Evolutionary conservation across 2,329 filamentous ascomycete species (phyloP), one percentile per base, ranked within the genome.

Genomic region (Scopulariopsis brevicaulis): DNA sequence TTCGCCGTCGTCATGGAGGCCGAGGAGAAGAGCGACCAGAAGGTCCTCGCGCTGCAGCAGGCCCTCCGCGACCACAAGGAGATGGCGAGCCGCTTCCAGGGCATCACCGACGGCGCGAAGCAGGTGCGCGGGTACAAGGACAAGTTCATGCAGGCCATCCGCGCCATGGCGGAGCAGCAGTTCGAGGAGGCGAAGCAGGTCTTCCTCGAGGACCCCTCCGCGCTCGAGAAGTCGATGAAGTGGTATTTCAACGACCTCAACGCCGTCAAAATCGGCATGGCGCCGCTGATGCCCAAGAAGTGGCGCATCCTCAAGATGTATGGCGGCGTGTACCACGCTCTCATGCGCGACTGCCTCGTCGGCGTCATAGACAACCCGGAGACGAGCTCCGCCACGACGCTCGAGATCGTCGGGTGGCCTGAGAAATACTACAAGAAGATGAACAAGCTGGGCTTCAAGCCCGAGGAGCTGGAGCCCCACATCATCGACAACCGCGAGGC

Each of bases 201-300:
- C 53, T 97, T 99, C 70, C 74, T 93, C 57, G 87, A 87, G 43
- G 90, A 97, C 67, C 89, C 94, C 0, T 81, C 86, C 55, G 84
- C 83, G 65, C 78, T 99, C 53, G 89, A 95, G 62, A 96, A 96
- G 76, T 85, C 83, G 63, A 83, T 96, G 73, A 89, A 89, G 67
- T 99, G 94, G 94, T 99, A 85, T 73, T 99, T 97, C 76, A 96
- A 97, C 74, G 93, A 99, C 70, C 81, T 99, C 43, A 96, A 95
- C 71, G 91, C 90, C 3, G 93, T 96, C 67, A 91, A 93, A 71
- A 81, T 95, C 62, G 93, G 94, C 67, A 96, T 99, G 89, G 83
- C 88, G 60, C 83, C 84, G 32, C 78, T 99, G 57, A 92, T 96
- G 83, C 94, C 95, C 10, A 93, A 89, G 73, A 96, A 94, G 71